These are phyloP conservation scores for Castanea mollissima DNA, from an alignment of 306 rosid genomes.

Conservation along the genomic window DNA sequence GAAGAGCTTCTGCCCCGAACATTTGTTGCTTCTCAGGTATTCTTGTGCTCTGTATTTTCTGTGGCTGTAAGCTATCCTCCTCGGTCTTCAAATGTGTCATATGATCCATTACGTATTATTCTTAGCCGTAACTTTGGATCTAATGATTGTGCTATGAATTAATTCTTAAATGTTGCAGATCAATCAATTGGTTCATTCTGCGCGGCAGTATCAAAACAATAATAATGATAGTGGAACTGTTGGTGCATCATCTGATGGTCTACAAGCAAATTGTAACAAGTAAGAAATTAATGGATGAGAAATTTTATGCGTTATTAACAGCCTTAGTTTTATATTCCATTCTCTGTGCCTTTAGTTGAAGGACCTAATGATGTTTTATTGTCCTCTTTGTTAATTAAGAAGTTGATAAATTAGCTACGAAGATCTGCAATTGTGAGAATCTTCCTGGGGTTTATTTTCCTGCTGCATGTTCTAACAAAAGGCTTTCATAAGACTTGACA, in stretches of 20 bases:
- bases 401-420: not conserved
- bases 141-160: not conserved
- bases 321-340: not conserved
- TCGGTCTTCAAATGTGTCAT: not conserved
- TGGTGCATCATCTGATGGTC: conserved; percentile 9
- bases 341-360: not conserved
- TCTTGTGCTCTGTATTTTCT: not conserved
- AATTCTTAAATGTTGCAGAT: conserved; percentile 19
- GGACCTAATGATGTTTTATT: not conserved
- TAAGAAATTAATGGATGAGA: conserved; percentile 10
- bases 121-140: not conserved
- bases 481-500: not conserved
- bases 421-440: not conserved
- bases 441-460: not conserved
- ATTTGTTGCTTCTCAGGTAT: conserved; percentile 37
- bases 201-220: conserved; percentile 16
- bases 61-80: not conserved
- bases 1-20: conserved; percentile 39
- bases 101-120: not conserved
- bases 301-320: not conserved
- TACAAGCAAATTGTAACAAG: conserved; percentile 13
- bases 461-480: not conserved
- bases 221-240: conserved; percentile 4
- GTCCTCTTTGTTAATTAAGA: not conserved
- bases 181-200: conserved; percentile 33